Evolutionary conservation across 768 basidiomycete species (phyloP).

Genomic region (Postia placenta): DNA sequence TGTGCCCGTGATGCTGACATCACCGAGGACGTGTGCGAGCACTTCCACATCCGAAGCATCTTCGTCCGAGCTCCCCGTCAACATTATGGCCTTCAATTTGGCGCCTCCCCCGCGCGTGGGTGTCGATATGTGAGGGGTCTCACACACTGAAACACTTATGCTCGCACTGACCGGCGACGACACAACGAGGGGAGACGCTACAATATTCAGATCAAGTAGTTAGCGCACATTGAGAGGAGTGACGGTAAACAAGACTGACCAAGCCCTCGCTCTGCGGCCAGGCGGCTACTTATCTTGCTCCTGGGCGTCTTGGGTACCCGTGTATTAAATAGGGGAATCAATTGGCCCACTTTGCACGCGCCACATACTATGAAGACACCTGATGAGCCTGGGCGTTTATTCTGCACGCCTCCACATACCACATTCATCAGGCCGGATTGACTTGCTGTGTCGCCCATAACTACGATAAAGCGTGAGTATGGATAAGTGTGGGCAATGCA

Average conservation of each 20-base stretch:
- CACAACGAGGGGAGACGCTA: slow-evolving; percentile 11
- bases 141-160: not conserved
- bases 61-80: slow-evolving; percentile 3
- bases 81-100: not conserved
- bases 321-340: slow-evolving; percentile 50
- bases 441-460: slow-evolving; percentile 71
- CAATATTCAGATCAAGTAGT: not conserved
- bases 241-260: slow-evolving; percentile 2
- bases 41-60: slow-evolving; percentile 12
- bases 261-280: slow-evolving; percentile 12
- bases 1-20: slow-evolving; percentile 2
- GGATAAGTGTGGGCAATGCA: not conserved
- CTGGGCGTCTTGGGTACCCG: slow-evolving; percentile 29
- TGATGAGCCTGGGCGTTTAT: not conserved
- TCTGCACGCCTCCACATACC: slow-evolving; percentile 34
- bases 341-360: slow-evolving; percentile 51
- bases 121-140: not conserved
- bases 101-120: not conserved
- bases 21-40: slow-evolving; percentile 8
- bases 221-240: not conserved
- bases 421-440: slow-evolving; percentile 59
- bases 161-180: not conserved
- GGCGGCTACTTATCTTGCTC: slow-evolving; percentile 15
- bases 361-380: slow-evolving; percentile 48
- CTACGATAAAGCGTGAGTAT: slow-evolving; percentile 26